A percentile compares a stretch with the other conserved stretches of the same genome.
Conservation (phyloP, 345 rosid species). For the Eucalyptus grandis region DNA sequence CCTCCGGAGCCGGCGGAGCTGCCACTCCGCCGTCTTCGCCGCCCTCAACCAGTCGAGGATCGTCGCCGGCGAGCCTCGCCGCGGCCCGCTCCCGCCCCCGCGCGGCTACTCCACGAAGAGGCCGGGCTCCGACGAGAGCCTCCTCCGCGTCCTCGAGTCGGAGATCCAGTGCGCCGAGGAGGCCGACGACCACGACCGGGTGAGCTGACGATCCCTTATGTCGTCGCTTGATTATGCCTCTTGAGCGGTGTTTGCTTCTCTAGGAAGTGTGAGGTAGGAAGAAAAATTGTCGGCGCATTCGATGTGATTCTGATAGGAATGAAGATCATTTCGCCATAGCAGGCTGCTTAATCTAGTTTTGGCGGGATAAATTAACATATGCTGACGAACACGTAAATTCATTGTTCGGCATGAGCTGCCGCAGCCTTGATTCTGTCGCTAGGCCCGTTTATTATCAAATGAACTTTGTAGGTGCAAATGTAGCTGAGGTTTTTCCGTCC, state of each 20-base stretch:
- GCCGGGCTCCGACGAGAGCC: slow-evolving; percentile 33
- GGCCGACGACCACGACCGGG: slow-evolving; percentile 43
- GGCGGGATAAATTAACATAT: background rate
- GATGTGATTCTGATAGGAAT: background rate
- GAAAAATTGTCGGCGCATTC: background rate
- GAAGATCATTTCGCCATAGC: background rate
- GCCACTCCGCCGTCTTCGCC: slow-evolving; percentile 8
- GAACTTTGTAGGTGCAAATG: background rate
- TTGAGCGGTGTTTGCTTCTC: background rate
- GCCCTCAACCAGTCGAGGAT: background rate
- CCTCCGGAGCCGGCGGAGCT: slow-evolving; percentile 12
- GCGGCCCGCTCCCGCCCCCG: background rate
- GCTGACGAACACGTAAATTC: background rate
- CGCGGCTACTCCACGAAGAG: slow-evolving; percentile 17
- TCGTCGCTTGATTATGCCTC: background rate
- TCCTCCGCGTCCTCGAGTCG: slow-evolving; percentile 46
- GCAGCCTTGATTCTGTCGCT: background rate
- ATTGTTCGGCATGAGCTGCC: background rate
- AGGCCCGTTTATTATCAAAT: background rate
- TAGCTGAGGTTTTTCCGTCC: background rate
- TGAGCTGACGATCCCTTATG: background rate
- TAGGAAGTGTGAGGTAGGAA: background rate
- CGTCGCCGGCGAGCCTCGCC: slow-evolving; percentile 1
- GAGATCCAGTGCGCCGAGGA: slow-evolving; percentile 61
- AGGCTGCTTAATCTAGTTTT: background rate